Evolutionary conservation across 768 basidiomycete genomes (phyloP), one percentile per base, ranked within the genome.

Genomic region (Termitomyces eurrhizus): DNA sequence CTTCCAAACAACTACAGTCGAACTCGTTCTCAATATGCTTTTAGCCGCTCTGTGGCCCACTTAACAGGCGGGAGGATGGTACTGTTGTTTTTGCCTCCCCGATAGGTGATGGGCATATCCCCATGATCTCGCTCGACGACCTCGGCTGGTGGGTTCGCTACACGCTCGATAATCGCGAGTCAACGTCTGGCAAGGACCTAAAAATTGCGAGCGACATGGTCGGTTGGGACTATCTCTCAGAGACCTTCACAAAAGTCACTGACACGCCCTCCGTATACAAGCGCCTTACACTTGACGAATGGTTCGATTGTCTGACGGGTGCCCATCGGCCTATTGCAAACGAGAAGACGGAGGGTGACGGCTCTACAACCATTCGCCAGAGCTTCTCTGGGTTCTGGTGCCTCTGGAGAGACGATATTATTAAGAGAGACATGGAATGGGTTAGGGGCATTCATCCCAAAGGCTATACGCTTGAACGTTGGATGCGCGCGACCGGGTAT

Each of bases 371-470:
- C 11, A 67, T 72, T 18, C 65, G 66, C 44, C 66, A 79, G 68
- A 80, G 77, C 65, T 81, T 81, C 65, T 68, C 69, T 32, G 74
- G 71, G 4, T 80, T 75, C 68, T 83, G 77, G 78, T 70, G 70
- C 13, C 57, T 74, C 53, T 82, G 72, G 70, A 66, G 77, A 35
- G 81, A 83, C 55, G 74, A 76, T 62, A 64, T 80, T 37, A 66
- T 82, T 44, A 72, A 68, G 63, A 69, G 76, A 63, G 76, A 83
- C 60, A 75, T 78, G 73, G 74, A 75, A 7, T 80, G 79, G 78
- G 70, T 81, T 29, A 65, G 74, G 52, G 70, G 66, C 13, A 66
- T 79, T 16, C 72, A 81, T 66, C 77, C 79, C 0, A 62, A 64
- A 9, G 66, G 68, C 3, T 61, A 74, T 51, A 74, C 72, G 1